phyloP scores from a whole-genome alignment of 2,329 filamentous ascomycete species.

The Aspergillus quadricinctus region DNA sequence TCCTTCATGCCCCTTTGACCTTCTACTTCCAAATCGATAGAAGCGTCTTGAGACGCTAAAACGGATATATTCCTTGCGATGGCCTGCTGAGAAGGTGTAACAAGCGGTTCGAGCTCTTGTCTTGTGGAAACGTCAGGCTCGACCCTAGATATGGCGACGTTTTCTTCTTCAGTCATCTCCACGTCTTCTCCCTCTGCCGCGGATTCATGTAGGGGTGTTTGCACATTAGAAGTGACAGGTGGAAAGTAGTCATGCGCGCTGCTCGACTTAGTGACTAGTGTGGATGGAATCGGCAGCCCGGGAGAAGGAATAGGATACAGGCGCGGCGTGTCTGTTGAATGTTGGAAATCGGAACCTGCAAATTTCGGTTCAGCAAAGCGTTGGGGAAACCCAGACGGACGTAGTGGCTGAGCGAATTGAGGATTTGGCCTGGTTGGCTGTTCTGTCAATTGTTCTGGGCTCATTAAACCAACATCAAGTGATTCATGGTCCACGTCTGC shows the following conservation, averaged over 20 bases:
- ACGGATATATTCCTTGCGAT: background rate
- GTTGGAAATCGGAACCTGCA: conserved; percentile 6
- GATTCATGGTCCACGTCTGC: background rate
- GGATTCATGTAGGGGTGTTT: conserved; percentile 6
- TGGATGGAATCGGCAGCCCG: conserved; percentile 37
- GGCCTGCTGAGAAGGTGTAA: background rate
- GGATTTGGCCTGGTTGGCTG: background rate
- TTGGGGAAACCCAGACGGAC: background rate
- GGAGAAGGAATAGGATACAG: conserved; percentile 37
- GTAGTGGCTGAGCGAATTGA: conserved; percentile 4
- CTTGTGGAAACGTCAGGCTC: background rate
- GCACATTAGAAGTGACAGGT: conserved; percentile 9
- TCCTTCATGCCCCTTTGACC: background rate
- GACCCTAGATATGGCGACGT: background rate
- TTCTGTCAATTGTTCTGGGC: background rate
- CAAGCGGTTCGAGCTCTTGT: background rate
- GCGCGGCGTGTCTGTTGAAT: conserved; percentile 33
- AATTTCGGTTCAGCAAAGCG: background rate
- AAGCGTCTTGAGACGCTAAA: background rate
- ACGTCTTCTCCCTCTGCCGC: conserved; percentile 1
- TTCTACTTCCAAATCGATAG: background rate
- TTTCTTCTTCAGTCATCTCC: background rate
- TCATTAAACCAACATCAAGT: conserved; percentile 9
- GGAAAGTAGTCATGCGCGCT: conserved; percentile 30
- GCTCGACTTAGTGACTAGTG: conserved; percentile 27